Conservation (phyloP, 2,329 filamentous ascomycete species). For the Rosellinia necatrix region DNA sequence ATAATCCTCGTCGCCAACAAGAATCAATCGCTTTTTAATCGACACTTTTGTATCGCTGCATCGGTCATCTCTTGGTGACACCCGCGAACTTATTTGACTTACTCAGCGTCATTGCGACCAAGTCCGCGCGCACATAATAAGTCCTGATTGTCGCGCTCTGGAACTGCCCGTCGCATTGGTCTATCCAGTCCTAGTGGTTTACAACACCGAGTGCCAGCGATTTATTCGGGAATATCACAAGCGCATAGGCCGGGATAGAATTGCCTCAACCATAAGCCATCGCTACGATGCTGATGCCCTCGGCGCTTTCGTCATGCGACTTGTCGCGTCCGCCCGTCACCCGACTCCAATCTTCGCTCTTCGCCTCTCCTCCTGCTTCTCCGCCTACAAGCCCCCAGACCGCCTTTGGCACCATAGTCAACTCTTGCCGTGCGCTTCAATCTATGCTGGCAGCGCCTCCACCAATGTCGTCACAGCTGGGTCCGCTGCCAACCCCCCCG, state of each 20-base stretch:
- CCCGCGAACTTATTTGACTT: not conserved
- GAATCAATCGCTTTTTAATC: constrained; percentile 3
- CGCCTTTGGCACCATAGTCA: constrained; percentile 60
- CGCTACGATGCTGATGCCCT: constrained; percentile 61
- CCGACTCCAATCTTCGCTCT: constrained; percentile 53
- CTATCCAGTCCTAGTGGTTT: constrained; percentile 2
- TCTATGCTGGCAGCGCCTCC: constrained; percentile 56
- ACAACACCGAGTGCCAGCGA: not conserved
- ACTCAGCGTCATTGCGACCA: not conserved
- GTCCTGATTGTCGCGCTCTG: not conserved
- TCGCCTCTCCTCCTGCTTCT: constrained; percentile 64
- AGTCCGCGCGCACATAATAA: constrained; percentile 11
- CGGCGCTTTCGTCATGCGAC: constrained; percentile 60
- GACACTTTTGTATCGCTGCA: not conserved
- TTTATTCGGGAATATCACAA: constrained; percentile 8
- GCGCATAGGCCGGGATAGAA: not conserved
- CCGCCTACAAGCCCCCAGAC: constrained; percentile 54
- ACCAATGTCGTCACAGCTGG: constrained; percentile 39
- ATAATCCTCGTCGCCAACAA: constrained; percentile 22
- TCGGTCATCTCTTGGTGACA: not conserved
- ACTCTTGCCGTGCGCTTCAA: constrained; percentile 65
- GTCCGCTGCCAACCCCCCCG: constrained; percentile 59
- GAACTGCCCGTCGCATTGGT: constrained; percentile 20
- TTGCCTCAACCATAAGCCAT: not conserved
- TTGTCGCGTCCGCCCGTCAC: constrained; percentile 52